A percentile compares a stretch with the other conserved stretches of the same genome.
Evolutionary conservation across 2,329 filamentous ascomycete species (phyloP).

Genomic region (Plenodomus lindquistii): DNA sequence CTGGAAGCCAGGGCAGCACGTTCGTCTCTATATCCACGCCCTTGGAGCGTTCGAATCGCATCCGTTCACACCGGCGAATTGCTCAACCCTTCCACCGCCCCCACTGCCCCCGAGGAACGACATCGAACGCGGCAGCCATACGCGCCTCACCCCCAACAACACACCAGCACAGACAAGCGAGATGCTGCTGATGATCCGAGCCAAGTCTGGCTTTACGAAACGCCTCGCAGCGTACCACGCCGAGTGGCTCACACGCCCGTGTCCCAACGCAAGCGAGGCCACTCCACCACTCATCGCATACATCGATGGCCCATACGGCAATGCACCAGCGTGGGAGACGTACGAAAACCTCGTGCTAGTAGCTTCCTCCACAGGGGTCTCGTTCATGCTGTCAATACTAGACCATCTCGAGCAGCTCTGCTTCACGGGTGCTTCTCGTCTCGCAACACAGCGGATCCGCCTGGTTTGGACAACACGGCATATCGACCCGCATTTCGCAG

Average conservation of each 20-base stretch:
- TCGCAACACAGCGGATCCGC: slow-evolving; percentile 15
- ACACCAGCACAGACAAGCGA: slow-evolving; percentile 16
- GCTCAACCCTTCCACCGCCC: slow-evolving; percentile 14
- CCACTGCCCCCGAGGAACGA: slow-evolving; percentile 18
- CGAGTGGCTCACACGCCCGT: slow-evolving; percentile 30
- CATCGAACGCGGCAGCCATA: slow-evolving; percentile 12
- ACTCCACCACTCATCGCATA: slow-evolving; percentile 24
- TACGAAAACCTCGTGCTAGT: slow-evolving; percentile 28
- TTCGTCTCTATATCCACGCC: slow-evolving; percentile 30
- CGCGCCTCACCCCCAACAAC: neutral
- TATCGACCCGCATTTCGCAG: slow-evolving; percentile 30
- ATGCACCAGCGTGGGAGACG: slow-evolving; percentile 24
- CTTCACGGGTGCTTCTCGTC: neutral
- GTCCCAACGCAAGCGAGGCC: slow-evolving; percentile 28
- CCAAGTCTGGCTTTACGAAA: slow-evolving; percentile 26
- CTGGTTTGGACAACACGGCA: slow-evolving; percentile 32
- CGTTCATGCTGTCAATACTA: slow-evolving; percentile 29
- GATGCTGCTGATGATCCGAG: slow-evolving; percentile 27
- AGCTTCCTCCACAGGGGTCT: slow-evolving; percentile 30
- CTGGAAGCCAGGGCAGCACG: slow-evolving; percentile 37
- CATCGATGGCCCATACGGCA: slow-evolving; percentile 34
- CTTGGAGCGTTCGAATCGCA: slow-evolving; percentile 30
- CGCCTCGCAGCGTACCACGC: slow-evolving; percentile 25
- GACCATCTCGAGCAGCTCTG: slow-evolving; percentile 30
- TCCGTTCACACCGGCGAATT: slow-evolving; percentile 37